Conservation (phyloP, 2,329 filamentous ascomycete species). For the Juglanconis sp. region DNA sequence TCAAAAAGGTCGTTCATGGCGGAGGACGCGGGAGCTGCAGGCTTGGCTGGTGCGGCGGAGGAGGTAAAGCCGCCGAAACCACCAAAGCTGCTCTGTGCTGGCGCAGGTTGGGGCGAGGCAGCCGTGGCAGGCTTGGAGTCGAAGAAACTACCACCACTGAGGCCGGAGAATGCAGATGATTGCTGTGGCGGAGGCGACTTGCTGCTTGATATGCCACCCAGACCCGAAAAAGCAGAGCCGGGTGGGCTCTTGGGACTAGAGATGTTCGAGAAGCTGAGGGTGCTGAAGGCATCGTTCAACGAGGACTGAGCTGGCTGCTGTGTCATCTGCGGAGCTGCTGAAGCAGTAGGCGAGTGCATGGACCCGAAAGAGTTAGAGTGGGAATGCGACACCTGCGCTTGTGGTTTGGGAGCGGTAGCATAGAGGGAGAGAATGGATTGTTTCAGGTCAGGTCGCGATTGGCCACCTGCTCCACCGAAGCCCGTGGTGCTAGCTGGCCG, state of each 20-base stretch:
- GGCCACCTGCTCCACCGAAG: slow-evolving; percentile 54
- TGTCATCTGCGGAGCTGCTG: slow-evolving; percentile 27
- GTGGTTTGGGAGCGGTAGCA: slow-evolving; percentile 77
- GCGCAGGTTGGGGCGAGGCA: slow-evolving; percentile 20
- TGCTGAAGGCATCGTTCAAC: slow-evolving; percentile 75
- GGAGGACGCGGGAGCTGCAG: slow-evolving; percentile 45
- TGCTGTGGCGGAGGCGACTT: slow-evolving; percentile 32
- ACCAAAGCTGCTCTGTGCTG: slow-evolving; percentile 58
- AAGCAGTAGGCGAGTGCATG: slow-evolving; percentile 54
- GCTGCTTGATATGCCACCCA: slow-evolving; percentile 26
- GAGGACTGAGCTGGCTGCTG: slow-evolving; percentile 42
- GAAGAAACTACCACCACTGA: slow-evolving; percentile 80
- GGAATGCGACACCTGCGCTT: slow-evolving; percentile 51
- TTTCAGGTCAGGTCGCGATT: slow-evolving; percentile 88
- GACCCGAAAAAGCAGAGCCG: slow-evolving; percentile 20
- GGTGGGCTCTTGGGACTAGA: slow-evolving; percentile 40
- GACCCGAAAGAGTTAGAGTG: slow-evolving; percentile 67
- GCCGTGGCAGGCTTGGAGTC: slow-evolving; percentile 64
- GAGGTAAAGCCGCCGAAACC: slow-evolving; percentile 62
- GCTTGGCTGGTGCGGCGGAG: slow-evolving; percentile 34
- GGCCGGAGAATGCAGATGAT: slow-evolving; percentile 46
- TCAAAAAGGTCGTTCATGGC: slow-evolving; percentile 80
- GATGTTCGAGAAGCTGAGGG: slow-evolving; percentile 41
- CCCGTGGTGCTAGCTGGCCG: slow-evolving; percentile 79
- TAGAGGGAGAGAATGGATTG: slow-evolving; percentile 97